Conservation (phyloP, 306 rosid species). For the Glycine latifolia region DNA sequence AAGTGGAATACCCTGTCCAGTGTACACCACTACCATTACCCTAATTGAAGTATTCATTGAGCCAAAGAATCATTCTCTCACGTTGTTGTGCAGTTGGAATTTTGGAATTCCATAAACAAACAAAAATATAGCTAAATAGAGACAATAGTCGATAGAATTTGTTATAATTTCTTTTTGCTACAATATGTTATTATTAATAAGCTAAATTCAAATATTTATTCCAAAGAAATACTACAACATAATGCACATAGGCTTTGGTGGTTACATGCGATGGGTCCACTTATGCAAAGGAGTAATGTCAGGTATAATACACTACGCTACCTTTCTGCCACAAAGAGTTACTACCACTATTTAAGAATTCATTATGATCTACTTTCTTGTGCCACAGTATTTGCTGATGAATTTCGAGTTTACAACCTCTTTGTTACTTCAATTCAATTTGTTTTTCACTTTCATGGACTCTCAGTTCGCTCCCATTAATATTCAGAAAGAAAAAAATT, state of each 20-base stretch:
- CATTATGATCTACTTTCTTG: not conserved
- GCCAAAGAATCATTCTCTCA: not conserved
- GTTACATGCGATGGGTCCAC: not conserved
- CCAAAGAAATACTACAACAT: not conserved
- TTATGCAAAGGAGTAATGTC: not conserved
- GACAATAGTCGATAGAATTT: not conserved
- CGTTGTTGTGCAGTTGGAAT: not conserved
- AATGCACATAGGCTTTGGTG: not conserved
- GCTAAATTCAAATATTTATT: not conserved
- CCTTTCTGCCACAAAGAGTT: not conserved
- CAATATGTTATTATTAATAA: too few relatives aligned
- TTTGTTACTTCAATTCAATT: too few relatives aligned
- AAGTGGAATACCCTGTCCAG: not conserved
- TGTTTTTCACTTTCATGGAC: too few relatives aligned
- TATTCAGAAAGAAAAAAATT: too few relatives aligned
- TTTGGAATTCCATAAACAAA: slow-evolving; percentile 4
- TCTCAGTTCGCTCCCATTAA: too few relatives aligned
- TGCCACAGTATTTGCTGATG: not conserved
- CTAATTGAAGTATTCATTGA: not conserved
- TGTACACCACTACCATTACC: slow-evolving; percentile 2
- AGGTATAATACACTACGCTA: not conserved
- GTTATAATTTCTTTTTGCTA: too few relatives aligned
- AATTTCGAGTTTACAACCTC: too few relatives aligned
- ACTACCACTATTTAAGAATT: not conserved
- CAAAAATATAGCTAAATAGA: not conserved